Evolutionary conservation across 192 early-diverging fungal genomes (phyloP).

Genomic region (Podochytrium sp.): DNA sequence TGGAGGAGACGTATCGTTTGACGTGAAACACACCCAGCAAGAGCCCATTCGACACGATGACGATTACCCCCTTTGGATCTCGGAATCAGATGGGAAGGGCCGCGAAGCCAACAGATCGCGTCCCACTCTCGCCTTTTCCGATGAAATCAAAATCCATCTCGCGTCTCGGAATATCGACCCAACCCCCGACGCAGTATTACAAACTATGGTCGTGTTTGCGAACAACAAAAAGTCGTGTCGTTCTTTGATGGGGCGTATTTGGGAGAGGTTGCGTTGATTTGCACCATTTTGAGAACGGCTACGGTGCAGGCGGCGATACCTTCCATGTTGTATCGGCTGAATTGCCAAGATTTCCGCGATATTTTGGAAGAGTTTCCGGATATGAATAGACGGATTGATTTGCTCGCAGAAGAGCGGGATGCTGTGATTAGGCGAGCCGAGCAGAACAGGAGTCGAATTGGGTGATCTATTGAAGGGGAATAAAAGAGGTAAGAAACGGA

Average conservation of each 20-base stretch:
- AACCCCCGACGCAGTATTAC: slow-evolving; percentile 18
- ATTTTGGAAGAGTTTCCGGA: neutral
- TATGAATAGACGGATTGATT: no score
- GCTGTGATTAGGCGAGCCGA: no score
- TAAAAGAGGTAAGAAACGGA: no score
- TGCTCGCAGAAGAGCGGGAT: no score
- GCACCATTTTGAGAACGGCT: slow-evolving; percentile 11
- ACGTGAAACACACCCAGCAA: neutral
- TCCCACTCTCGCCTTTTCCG: no score
- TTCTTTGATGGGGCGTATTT: slow-evolving; percentile 27
- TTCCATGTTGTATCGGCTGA: neutral
- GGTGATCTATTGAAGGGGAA: no score
- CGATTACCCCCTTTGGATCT: neutral
- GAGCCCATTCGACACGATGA: neutral
- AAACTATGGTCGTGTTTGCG: slow-evolving; percentile 20
- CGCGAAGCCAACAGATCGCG: neutral
- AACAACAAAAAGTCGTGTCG: slow-evolving; percentile 12
- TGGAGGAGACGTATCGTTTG: neutral
- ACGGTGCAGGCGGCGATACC: slow-evolving; percentile 4
- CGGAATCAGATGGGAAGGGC: neutral
- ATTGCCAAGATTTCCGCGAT: neutral
- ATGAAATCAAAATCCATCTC: neutral
- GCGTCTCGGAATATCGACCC: slow-evolving; percentile 16
- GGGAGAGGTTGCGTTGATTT: slow-evolving; percentile 30
- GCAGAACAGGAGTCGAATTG: no score